These are phyloP conservation scores for Alliaria petiolata DNA, from an alignment of 345 rosid genomes.

Conservation along the genomic window DNA sequence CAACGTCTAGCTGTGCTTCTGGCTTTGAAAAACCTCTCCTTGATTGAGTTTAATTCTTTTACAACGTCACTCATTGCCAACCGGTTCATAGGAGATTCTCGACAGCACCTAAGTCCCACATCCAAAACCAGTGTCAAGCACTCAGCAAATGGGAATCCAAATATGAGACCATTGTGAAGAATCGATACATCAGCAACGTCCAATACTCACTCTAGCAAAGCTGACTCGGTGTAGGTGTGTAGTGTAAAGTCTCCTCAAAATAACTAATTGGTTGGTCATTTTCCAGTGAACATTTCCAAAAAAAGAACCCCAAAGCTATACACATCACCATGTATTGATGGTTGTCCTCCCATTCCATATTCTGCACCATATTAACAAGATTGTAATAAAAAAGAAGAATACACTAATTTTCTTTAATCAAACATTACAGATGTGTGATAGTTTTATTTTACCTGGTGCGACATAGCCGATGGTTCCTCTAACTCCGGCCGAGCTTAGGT, in stretches of 20 bases:
- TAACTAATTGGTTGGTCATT: conserved; percentile 30
- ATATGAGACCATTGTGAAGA: neutral
- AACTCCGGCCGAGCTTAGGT: neutral
- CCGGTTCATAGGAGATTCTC: conserved; percentile 16
- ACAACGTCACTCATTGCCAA: conserved; percentile 6
- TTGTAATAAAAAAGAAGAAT: neutral
- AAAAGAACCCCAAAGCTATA: conserved; percentile 12
- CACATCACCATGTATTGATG: conserved; percentile 25
- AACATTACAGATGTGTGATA: neutral
- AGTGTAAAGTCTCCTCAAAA: conserved; percentile 28
- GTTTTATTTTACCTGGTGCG: conserved; percentile 28
- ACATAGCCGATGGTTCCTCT: conserved; percentile 29
- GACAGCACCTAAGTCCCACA: conserved; percentile 31
- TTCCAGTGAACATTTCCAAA: conserved; percentile 13
- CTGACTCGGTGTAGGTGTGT: neutral
- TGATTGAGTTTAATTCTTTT: conserved; percentile 19
- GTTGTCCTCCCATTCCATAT: conserved; percentile 34
- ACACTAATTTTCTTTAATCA: neutral
- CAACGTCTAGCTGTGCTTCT: neutral
- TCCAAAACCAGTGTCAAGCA: conserved; percentile 4
- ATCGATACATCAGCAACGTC: conserved; percentile 18
- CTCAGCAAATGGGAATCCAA: neutral
- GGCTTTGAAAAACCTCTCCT: neutral
- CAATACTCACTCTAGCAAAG: conserved; percentile 6
- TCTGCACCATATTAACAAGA: conserved; percentile 7